A percentile compares a stretch with the other conserved stretches of the same genome.
Evolutionary conservation across 176 grass and related monocot species (phyloP).

Genomic region (sorghum (Sorghum bicolor)): DNA sequence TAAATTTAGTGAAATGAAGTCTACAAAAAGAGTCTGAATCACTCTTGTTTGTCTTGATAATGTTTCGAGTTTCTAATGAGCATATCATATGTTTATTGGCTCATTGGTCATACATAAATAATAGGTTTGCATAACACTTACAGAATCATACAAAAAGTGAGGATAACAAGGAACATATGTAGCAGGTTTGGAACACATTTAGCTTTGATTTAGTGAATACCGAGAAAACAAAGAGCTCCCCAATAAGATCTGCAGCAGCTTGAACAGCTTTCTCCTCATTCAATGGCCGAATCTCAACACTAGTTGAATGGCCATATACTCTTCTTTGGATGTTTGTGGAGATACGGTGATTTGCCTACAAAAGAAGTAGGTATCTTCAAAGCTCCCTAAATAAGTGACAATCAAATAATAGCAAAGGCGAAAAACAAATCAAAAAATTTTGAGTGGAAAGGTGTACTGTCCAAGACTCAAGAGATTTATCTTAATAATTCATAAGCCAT

Average conservation of each 20-base stretch:
- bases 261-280: slow-evolving; percentile 85
- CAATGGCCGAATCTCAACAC: slow-evolving; percentile 56
- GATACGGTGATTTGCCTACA: slow-evolving; percentile 63
- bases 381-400: neutral
- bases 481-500: neutral
- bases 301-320: slow-evolving; percentile 63
- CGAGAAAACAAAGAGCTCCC: slow-evolving; percentile 75
- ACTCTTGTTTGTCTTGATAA: neutral
- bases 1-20: neutral
- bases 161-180: neutral
- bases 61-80: neutral
- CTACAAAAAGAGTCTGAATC: neutral
- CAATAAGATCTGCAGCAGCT: slow-evolving; percentile 72
- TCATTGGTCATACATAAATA: neutral
- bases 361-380: neutral
- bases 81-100: neutral
- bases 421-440: neutral
- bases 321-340: slow-evolving; percentile 68
- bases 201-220: slow-evolving; percentile 33
- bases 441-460: neutral
- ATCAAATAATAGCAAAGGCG: neutral
- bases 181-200: neutral
- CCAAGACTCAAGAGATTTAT: neutral
- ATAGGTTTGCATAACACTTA: neutral
- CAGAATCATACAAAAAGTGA: neutral